Evolutionary conservation across 495 filamentous ascomycete species (phyloP).

Genomic region (Rhypophila decipiens): DNA sequence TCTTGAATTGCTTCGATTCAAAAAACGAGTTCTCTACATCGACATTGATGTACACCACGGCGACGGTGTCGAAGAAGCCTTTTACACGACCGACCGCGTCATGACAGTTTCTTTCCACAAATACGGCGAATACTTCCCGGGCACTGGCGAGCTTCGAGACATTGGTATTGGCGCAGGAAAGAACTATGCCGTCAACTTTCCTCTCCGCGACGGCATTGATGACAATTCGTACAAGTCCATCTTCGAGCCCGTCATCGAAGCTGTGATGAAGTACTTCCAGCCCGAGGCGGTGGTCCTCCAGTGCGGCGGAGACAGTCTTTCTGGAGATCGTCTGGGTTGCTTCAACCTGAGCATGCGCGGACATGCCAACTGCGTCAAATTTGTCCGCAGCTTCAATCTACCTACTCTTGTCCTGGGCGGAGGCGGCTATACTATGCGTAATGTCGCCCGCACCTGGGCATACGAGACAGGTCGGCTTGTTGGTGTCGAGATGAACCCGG

Average conservation of each 20-base stretch:
- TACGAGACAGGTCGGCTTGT: constrained; percentile 92
- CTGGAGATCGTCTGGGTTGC: constrained; percentile 89
- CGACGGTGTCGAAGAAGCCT: constrained; percentile 94
- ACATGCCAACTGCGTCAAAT: constrained; percentile 96
- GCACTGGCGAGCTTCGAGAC: constrained; percentile 91
- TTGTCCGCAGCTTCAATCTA: constrained; percentile 84
- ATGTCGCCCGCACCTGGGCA: constrained; percentile 95
- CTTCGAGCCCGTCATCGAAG: constrained; percentile 89
- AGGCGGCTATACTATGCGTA: constrained; percentile 98
- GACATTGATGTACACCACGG: constrained; percentile 98
- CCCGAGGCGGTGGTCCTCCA: constrained; percentile 95
- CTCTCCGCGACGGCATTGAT: constrained; percentile 91
- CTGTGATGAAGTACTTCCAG: constrained; percentile 92
- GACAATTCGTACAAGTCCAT: constrained; percentile 88
- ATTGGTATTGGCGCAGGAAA: constrained; percentile 91
- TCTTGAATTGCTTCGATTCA: constrained; percentile 78
- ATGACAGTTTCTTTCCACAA: constrained; percentile 97
- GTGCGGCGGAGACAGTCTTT: constrained; percentile 92
- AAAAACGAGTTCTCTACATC: constrained; percentile 91
- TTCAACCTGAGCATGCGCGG: constrained; percentile 98
- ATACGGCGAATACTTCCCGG: constrained; percentile 98
- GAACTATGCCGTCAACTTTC: constrained; percentile 94
- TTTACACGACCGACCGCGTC: constrained; percentile 92
- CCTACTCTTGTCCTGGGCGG: constrained; percentile 90
- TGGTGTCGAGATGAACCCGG: constrained; percentile 66